phyloP scores from a whole-genome alignment of 2,329 filamentous ascomycete genomes.

The Geosmithia putterillii region DNA sequence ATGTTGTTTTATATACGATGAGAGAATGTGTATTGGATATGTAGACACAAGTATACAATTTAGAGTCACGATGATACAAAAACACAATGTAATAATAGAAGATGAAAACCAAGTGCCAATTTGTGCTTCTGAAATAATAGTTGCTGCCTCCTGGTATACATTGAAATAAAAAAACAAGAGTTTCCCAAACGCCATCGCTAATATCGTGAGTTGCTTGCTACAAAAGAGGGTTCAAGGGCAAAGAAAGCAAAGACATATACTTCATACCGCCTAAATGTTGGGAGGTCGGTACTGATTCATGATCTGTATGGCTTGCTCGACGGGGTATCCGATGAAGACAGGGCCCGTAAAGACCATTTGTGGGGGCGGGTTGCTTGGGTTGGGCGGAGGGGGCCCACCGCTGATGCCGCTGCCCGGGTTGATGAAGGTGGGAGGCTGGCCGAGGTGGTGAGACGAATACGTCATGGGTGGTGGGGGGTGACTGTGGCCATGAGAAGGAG shows the following conservation, averaged over 20 bases:
- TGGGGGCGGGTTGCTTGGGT: conserved; percentile 19
- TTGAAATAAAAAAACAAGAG: not conserved
- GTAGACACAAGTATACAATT: not conserved
- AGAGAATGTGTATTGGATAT: not conserved
- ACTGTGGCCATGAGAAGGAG: not conserved
- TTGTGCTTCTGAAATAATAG: not conserved
- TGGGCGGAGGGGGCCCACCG: not conserved
- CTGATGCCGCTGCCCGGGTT: conserved; percentile 19
- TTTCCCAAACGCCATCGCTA: conserved; percentile 17
- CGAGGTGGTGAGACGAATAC: conserved; percentile 6
- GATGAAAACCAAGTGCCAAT: not conserved
- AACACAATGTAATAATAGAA: not conserved
- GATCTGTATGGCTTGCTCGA: conserved; percentile 68
- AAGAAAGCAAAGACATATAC: not conserved
- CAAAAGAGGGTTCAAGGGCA: not conserved
- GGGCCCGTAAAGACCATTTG: conserved; percentile 86
- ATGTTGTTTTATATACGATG: not conserved
- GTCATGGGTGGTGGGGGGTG: not conserved
- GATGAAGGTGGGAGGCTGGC: conserved; percentile 37
- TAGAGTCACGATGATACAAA: not conserved
- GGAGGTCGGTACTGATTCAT: conserved; percentile 44
- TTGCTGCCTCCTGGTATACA: not conserved
- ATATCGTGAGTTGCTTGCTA: not conserved
- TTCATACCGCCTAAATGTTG: conserved; percentile 3
- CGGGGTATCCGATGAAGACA: conserved; percentile 83